Base-by-base conservation (phyloP, 495 filamentous ascomycete genomes). In the Xylaria palmicola region DNA sequence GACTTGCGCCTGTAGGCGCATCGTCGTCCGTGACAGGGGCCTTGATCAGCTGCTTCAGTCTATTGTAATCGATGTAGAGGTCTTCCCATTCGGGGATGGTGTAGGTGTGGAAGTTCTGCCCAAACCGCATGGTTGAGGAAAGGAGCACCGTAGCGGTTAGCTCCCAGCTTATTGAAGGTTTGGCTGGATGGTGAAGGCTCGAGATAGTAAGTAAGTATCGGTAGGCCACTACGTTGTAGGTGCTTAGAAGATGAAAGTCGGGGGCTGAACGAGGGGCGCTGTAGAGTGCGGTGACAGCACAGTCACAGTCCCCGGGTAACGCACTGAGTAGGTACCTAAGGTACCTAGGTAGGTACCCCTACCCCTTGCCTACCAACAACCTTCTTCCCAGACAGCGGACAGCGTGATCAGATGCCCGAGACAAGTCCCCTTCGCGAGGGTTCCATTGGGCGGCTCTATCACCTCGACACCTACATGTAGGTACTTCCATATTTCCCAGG, bases 81-180 rank as follows among this genome's bases (percentile, higher is more conserved):
- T 51, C 26, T 4, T 54, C 50, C 70, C 69, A 73, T 56, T 73
- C 64, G 0, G 65, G 59, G 8, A 73, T 47, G 22, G 63, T 57
- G 44, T 62, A 50, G 12, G 29, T 34, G 60, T 70, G 47, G 24
- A 56, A 48, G 30, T 72, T 19, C 44, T 49, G 49, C 48, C 68
- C 55, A 40, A 68, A 74, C 43, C 41, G 44, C 69, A 62, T 63
- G 58, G 6, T 56, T 63, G n/a, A 52, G 3, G 49, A 20, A 47
- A 6, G n/a, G 17, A 19, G 19, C 4, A 17, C 1, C 19, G n/a
- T 40, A 40, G 37, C n/a, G n/a, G n/a, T 40, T 40, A 19, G 37
- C 20, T 45, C 20, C 20, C 9, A 3, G 41, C 24, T 24, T 4
- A 24, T 10, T 17, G 26, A n/a, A 29, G 15, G 26, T 5, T 48